Conservation (phyloP, 139 green algal genomes). For the Volvox reticuliferus region DNA sequence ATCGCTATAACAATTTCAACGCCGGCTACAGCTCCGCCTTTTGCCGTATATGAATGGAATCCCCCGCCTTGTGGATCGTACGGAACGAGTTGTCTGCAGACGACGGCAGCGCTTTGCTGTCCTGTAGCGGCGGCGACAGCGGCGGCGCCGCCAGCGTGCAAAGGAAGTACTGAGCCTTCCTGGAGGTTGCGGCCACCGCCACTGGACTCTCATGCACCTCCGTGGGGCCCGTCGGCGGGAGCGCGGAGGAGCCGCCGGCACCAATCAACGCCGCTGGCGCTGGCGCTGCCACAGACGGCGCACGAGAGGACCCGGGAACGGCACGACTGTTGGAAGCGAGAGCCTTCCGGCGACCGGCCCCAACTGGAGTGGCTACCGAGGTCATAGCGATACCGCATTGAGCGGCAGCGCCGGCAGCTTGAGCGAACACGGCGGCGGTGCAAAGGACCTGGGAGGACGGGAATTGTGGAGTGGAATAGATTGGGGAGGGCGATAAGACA, state of each 20-base stretch:
- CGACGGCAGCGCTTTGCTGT: not conserved
- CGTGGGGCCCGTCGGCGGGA: not conserved
- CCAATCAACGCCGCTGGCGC: not conserved
- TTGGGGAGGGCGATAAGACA: not conserved
- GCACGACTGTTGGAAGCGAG: not conserved
- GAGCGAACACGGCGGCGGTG: not conserved
- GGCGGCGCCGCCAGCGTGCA: not conserved
- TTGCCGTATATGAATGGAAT: not conserved
- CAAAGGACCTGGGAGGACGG: not conserved
- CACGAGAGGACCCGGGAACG: not conserved
- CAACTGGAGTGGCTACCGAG: not conserved
- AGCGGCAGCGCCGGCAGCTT: not conserved
- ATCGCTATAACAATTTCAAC: too few species aligned
- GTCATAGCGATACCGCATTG: not conserved
- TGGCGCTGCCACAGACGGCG: not conserved
- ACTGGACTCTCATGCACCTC: not conserved
- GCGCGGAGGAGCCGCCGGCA: not conserved
- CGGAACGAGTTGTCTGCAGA: not conserved
- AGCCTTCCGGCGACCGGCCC: not conserved
- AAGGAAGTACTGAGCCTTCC: not conserved
- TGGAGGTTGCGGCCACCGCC: not conserved
- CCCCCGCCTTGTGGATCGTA: too few species aligned
- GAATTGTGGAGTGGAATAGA: too few species aligned
- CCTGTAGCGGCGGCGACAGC: not conserved
- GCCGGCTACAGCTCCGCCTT: not conserved